Evolutionary conservation across 177 flowering plant genomes (phyloP), one percentile per base, ranked within the genome.

Genomic region (Tripterygium wilfordii): DNA sequence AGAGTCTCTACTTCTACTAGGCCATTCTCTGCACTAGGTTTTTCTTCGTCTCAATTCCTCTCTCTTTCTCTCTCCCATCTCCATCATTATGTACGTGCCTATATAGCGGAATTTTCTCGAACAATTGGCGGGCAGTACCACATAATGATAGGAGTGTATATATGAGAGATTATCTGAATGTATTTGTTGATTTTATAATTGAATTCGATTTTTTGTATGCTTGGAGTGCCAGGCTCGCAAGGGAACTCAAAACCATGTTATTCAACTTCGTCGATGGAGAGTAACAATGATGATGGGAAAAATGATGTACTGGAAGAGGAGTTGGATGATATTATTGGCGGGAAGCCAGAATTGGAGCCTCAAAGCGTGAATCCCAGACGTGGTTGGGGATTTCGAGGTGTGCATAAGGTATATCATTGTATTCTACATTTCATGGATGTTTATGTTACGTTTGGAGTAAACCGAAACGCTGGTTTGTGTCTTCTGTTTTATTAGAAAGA

Each of bases 311-410:
- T n/a, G n/a, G n/a, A n/a, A n/a, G n/a, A n/a, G n/a, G n/a, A n/a
- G n/a, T n/a, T 63, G 44, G 88, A 77, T 46, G 80, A 71, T 23
- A 58, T 76, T 53, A 43, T 74, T 18, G 48, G 62, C 10, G 63
- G 55, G 16, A 85, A 64, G 64, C 65, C 49, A 18, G 81, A 82
- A 40, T 61, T 70, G 24, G 59, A 62, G 28, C 77, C 76, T 35
- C 89, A 89, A 46, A 82, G 92, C 18, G 99, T 92, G 22, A 85
- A 86, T 68, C 99, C 99, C 21, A 69, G 58, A 42, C 76, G 61
- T 49, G 99, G 97, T 19, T 86, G 97, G 99, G 74, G 64, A 19
- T 86, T 70, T 47, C 80, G 99, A 36, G 99, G 99, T 31, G 99
- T 92, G 17, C 97, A 92, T 60, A 86, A 79, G 96, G 99, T 92